Evolutionary conservation across 2,329 filamentous ascomycete species (phyloP), one percentile per base, ranked within the genome.

Genomic region (Fusarium sp.): DNA sequence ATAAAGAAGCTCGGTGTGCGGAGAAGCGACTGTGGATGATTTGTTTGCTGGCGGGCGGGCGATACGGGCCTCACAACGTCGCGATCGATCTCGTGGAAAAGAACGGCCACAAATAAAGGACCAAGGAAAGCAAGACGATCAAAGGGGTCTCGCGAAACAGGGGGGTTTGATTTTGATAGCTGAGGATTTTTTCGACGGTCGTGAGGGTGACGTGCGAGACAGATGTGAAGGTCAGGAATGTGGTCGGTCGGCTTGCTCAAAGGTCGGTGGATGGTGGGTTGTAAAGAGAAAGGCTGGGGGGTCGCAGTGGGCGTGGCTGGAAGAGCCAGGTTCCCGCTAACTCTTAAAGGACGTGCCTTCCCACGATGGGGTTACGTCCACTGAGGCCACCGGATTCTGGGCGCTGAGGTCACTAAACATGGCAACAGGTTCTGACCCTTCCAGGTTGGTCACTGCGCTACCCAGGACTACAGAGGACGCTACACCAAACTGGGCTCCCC

Each of bases 281-380:
- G 40, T 44, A 79, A 75, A 75, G 66, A 73, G 67, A 78, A 79
- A 80, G 78, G 78, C 78, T 80, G 78, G 78, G 78, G 71, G 65
- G 59, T 70, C 62, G 70, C 62, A 75, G 69, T 74, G 55, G 72
- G 74, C 72, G 78, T 79, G 78, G 78, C 78, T 80, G 78, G 76
- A 73, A 69, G 74, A 66, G 17, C 46, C 24, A 51, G 67, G 70
- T 71, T 69, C 72, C 75, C 68, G 64, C 76, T 78, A 77, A 69
- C 72, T 77, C 62, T 57, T 74, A 74, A 74, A 70, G 75, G 72
- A 72, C 66, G 40, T 67, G 67, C 49, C 62, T 57, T 51, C 53
- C 60, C 53, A 64, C 61, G 38, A 64, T 63, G 59, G 51, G 40
- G 64, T 63, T 58, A 58, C 60, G 44, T 51, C 59, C 62, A 72